phyloP scores from a whole-genome alignment of 108 stramenopile species.

The Conticribra weissflogii region DNA sequence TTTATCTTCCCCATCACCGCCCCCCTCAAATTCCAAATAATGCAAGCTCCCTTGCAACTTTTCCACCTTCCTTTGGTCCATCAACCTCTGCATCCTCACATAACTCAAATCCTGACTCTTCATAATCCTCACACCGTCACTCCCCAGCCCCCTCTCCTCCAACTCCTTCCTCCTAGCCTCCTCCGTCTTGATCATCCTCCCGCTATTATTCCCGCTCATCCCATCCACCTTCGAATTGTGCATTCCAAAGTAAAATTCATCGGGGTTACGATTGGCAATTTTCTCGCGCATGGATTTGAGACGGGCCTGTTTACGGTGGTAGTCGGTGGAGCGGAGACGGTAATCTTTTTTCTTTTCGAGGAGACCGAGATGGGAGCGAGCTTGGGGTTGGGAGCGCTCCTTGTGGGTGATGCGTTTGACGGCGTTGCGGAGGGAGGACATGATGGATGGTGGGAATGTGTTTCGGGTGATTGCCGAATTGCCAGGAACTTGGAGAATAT shows the following conservation, averaged over 20 bases:
- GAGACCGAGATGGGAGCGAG: conserved; percentile 89
- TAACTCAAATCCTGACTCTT: conserved; percentile 98
- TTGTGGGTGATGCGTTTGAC: conserved; percentile 98
- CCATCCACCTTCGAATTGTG: conserved; percentile 71
- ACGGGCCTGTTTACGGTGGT: conserved; percentile 82
- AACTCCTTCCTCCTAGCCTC: conserved; percentile 55
- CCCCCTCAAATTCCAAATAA: conserved; percentile 60
- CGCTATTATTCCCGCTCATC: conserved; percentile 47
- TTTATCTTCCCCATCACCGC: conserved; percentile 26
- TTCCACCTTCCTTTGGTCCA: conserved; percentile 82
- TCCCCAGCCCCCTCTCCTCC: conserved; percentile 49
- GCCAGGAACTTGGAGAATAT: no score
- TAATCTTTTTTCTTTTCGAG: conserved; percentile 99
- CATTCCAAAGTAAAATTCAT: conserved; percentile 99
- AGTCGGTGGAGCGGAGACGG: conserved; percentile 91
- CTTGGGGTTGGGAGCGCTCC: conserved; percentile 93
- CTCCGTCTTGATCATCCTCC: conserved; percentile 54
- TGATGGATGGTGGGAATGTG: conserved; percentile 36
- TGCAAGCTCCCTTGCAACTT: conserved; percentile 80
- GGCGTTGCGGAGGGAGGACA: conserved; percentile 98
- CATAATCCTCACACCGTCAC: conserved; percentile 82
- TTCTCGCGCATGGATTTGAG: conserved; percentile 76
- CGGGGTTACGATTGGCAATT: conserved; percentile 93
- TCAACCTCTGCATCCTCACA: conserved; percentile 77
- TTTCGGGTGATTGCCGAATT: not conserved